These are phyloP conservation scores for Alternaria gansuensis DNA, from an alignment of 2,329 filamentous ascomycete genomes.

Conservation along the genomic window DNA sequence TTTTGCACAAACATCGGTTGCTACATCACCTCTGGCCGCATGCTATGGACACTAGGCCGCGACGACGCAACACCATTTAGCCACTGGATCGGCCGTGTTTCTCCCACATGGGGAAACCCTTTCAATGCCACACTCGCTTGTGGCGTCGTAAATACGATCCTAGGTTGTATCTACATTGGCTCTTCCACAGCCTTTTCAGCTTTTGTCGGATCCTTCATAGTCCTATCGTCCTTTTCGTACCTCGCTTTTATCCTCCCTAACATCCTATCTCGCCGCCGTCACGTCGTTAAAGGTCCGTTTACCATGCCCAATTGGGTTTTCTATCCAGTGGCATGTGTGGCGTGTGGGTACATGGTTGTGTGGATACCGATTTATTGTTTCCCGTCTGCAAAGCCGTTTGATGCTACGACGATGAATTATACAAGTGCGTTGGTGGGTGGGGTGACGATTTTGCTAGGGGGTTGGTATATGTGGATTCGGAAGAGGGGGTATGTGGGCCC, in stretches of 20 bases:
- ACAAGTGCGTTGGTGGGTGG: constrained; percentile 62
- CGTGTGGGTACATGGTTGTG: constrained; percentile 66
- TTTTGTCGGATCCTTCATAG: constrained; percentile 68
- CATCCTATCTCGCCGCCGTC: constrained; percentile 49
- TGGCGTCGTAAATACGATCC: constrained; percentile 61
- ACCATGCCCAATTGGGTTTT: constrained; percentile 56
- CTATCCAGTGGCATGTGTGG: constrained; percentile 62
- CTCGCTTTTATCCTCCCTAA: constrained; percentile 68
- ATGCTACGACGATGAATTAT: constrained; percentile 64
- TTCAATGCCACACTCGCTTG: constrained; percentile 65
- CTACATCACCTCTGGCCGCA: constrained; percentile 69
- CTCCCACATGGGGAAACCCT: constrained; percentile 59
- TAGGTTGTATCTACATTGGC: constrained; percentile 73
- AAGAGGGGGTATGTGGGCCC: constrained; percentile 54
- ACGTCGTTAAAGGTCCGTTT: constrained; percentile 66
- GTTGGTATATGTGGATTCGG: constrained; percentile 55
- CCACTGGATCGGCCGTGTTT: constrained; percentile 59
- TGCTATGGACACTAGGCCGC: constrained; percentile 69
- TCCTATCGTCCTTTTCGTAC: constrained; percentile 66
- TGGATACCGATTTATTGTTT: constrained; percentile 72
- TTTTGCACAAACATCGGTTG: constrained; percentile 63
- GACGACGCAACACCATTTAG: constrained; percentile 66
- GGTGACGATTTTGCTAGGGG: constrained; percentile 59
- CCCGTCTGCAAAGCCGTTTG: constrained; percentile 58
- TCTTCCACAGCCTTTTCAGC: constrained; percentile 72